Percentiles rank a stretch among this genome's conserved stretches.
Evolutionary conservation across 352 stramenopile species (phyloP).

Genomic region (Globisporangium iwayamae): DNA sequence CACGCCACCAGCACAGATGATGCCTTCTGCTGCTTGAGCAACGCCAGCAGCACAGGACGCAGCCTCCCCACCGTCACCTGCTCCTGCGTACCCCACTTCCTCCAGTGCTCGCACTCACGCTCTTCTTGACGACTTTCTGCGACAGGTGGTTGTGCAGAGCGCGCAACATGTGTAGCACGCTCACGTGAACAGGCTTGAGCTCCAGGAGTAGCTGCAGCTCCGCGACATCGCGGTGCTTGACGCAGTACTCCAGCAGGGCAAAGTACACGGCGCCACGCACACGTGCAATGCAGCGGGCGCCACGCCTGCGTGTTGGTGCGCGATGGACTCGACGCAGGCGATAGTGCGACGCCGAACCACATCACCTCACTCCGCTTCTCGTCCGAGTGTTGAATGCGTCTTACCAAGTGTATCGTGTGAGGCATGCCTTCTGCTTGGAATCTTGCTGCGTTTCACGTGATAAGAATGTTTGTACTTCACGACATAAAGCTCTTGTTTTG

Average conservation of each 20-base stretch:
- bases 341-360: conserved; percentile 70
- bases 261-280: conserved; percentile 54
- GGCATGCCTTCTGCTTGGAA: too few relatives aligned
- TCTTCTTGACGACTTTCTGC: conserved; percentile 12
- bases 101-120: neutral
- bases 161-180: conserved; percentile 52
- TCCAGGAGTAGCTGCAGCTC: conserved; percentile 49
- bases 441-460: too few relatives aligned
- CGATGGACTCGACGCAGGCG: conserved; percentile 25
- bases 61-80: conserved; percentile 46
- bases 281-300: conserved; percentile 36
- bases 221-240: conserved; percentile 34
- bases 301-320: conserved; percentile 34
- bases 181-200: conserved; percentile 53
- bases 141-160: conserved; percentile 37
- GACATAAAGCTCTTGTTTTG: too few relatives aligned
- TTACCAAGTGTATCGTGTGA: neutral
- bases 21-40: conserved; percentile 35
- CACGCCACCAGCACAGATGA: neutral
- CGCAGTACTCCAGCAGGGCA: conserved; percentile 58
- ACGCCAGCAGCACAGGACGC: conserved; percentile 33
- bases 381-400: neutral
- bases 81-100: conserved; percentile 11
- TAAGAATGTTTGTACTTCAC: too few relatives aligned
- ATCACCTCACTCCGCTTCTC: conserved; percentile 20